A percentile compares a stretch with the other conserved stretches of the same genome.
Evolutionary conservation across 2,329 filamentous ascomycete genomes (phyloP).

Genomic region (Phialemonium atrogriseum): DNA sequence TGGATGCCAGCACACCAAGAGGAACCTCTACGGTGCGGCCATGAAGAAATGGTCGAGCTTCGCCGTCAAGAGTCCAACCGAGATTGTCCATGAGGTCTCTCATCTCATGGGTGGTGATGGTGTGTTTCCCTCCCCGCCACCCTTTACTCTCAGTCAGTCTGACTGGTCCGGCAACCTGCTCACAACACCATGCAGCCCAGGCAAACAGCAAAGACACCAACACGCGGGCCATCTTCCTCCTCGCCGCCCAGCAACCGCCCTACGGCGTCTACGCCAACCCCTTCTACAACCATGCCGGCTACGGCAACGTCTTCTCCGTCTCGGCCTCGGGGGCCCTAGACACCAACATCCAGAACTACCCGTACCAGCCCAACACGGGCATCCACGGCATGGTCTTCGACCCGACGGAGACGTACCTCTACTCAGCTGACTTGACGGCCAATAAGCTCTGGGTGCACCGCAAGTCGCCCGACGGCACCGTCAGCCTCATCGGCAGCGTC

Average conservation of each 20-base stretch:
- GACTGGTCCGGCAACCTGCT: constrained; percentile 3
- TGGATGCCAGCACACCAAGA: constrained; percentile 60
- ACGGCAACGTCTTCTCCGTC: constrained; percentile 68
- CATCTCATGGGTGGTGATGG: constrained; percentile 70
- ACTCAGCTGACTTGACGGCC: constrained; percentile 68
- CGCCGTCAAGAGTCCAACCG: constrained; percentile 63
- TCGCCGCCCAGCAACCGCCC: constrained; percentile 68
- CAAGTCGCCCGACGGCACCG: constrained; percentile 52
- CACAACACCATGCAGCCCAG: constrained; percentile 37
- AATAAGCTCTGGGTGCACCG: constrained; percentile 82
- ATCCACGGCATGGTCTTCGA: constrained; percentile 82
- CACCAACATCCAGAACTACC: constrained; percentile 63
- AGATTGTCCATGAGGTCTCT: constrained; percentile 68
- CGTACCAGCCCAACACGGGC: constrained; percentile 60
- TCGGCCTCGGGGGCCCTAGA: constrained; percentile 48
- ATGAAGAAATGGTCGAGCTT: constrained; percentile 94
- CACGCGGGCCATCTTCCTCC: constrained; percentile 82
- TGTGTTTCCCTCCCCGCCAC: constrained; percentile 31
- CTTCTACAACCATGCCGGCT: constrained; percentile 79
- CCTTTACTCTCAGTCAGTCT: background rate
- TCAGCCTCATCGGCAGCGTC: constrained; percentile 64
- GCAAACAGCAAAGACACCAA: constrained; percentile 65
- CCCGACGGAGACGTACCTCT: constrained; percentile 63
- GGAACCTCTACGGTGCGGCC: constrained; percentile 79
- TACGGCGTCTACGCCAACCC: constrained; percentile 84